Base-by-base conservation (phyloP, 208 protist genomes). In the Tritrichomonas foetus region DNA sequence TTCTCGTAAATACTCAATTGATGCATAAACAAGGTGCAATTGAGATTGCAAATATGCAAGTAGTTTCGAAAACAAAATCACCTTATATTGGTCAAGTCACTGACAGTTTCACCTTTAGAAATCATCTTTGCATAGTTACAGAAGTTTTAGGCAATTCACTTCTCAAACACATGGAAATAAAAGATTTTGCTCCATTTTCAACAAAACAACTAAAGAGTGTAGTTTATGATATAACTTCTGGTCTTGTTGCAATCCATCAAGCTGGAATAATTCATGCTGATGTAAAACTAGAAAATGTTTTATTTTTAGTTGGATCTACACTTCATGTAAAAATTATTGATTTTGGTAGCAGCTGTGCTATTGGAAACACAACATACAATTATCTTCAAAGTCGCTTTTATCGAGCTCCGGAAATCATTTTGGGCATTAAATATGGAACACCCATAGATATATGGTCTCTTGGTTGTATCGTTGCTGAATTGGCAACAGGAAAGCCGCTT, bases 381-480 rank as follows among this genome's bases (percentile, higher is more conserved):
- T 96, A 98, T 97, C 97, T 99, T 96, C 98, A 99, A 94, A 94
- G 64, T 20, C 69, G 99, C 96, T 98, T 97, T 94, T 98, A 98
- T 95, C 84, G 97, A 33, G 96, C 97, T 14, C 97, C 97, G 47
- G 97, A 98, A 94, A 98, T 99, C 20, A 66, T 94, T 25, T 39
- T 94, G 39, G 94, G 94, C n/a, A 53, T 93, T 27, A 2, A 20
- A 44, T 94, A 94, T 53, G 49, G 57, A 13, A 69, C 72, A 41
- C n/a, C 36, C 44, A 95, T 93, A 3, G 93, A 94, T 72, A 99
- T 99, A 94, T 99, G 98, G 99, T 97, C 96, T 8, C 95, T 99
- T 3, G 99, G 97, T 16, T 99, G 98, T 95, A 98, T 99, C 80
- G 94, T 99, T 0, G 98, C 98, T 1, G 98, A 99, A 95, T 96